Evolutionary conservation across 2,329 filamentous ascomycete species (phyloP), one percentile per base, ranked within the genome.

Genomic region (Salinomyces thailandicus): DNA sequence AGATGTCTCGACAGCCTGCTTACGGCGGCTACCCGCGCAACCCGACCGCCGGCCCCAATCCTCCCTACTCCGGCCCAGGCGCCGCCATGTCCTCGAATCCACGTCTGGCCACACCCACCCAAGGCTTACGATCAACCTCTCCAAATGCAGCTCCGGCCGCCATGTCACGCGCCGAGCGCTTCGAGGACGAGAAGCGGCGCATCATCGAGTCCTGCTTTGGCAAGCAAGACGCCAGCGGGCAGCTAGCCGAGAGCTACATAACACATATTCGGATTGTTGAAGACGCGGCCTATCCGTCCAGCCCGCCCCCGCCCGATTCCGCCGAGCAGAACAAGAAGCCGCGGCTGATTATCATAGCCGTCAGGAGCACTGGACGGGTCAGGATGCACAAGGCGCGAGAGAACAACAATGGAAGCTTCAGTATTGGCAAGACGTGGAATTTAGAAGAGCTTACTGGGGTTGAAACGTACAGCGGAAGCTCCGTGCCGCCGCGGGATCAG

Each of bases 361-460:
- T 98, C 42, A 77, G 85, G 43, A 91, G 85, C 53, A 94, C 89
- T 2, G 91, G 89, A 37, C 75, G 86, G 42, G 89, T 98, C 33
- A 83, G 87, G 53, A 78, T 98, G 67, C 91, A 98, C 69, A 98
- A 98, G 63, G 89, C 86, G 39, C 81, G 93, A 51, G 91, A 98
- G 64, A 98, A 98, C 59, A 71, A 75, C 38, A 95, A 94, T 59
- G 86, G 86, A 38, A 78, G 84, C 16, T 98, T 95, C 61, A 96
- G 89, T 14, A 94, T 98, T 49, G 91, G 91, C 48, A 98, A 98
- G 66, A 94, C 91, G 3, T 98, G 91, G 91, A 83, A 87, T 58
- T 73, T 98, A 49, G 89, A 96, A 61, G 91, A 98, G 56, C 67
- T 98, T 33, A 73, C 75, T 4, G 72, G 74, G 31, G 83, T 98